Percentiles rank a stretch among this genome's conserved stretches.
Conservation (phyloP, 1,139 yeast genomes). For the Zygoascus meyerae region DNA sequence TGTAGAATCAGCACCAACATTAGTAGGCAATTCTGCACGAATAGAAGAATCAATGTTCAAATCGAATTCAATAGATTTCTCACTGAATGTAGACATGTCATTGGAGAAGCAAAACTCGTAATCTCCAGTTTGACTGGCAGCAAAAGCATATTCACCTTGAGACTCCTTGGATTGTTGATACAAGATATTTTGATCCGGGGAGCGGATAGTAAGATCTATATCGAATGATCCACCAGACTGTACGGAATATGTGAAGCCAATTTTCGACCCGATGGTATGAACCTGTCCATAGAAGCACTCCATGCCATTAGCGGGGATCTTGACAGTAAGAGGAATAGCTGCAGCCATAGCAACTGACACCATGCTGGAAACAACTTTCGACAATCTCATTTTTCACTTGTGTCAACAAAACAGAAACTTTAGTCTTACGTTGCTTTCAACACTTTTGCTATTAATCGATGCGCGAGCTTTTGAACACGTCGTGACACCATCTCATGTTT, state of each 20-base stretch:
- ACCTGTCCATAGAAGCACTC: constrained; percentile 78
- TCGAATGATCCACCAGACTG: constrained; percentile 88
- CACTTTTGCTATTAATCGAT: too few species aligned
- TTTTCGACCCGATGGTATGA: constrained; percentile 52
- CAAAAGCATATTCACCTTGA: constrained; percentile 80
- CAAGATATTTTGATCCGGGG: constrained; percentile 58
- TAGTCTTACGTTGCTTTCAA: too few species aligned
- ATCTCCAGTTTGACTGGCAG: constrained; percentile 69
- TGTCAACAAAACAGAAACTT: too few species aligned
- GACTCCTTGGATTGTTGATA: constrained; percentile 60
- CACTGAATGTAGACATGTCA: constrained; percentile 80
- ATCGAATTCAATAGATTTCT: constrained; percentile 86
- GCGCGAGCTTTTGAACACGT: too few species aligned
- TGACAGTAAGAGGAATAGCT: constrained; percentile 56
- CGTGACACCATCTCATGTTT: too few species aligned
- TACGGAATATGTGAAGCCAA: constrained; percentile 85
- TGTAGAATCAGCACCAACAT: constrained; percentile 55
- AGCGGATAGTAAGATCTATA: constrained; percentile 68
- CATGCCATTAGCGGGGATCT: constrained; percentile 68
- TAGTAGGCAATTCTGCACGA: constrained; percentile 57
- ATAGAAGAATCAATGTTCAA: constrained; percentile 48
- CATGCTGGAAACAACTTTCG: background rate
- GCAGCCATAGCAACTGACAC: constrained; percentile 6
- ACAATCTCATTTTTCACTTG: background rate
- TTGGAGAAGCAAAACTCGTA: constrained; percentile 89